These are phyloP conservation scores for Abeoforma whisleri DNA, from an alignment of 78 protist species.

Conservation along the genomic window DNA sequence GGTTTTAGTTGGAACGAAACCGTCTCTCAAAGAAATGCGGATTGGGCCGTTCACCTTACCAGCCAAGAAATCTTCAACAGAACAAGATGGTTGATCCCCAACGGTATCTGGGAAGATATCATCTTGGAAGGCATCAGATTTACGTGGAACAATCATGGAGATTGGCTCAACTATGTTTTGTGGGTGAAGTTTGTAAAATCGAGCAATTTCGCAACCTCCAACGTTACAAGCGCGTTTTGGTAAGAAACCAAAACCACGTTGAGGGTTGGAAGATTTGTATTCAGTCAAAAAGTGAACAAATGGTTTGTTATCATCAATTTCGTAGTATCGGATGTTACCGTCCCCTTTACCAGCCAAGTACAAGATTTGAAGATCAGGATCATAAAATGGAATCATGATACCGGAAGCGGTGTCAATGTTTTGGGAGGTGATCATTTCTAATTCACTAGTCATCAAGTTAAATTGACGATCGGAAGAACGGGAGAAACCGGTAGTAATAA, in stretches of 20 bases:
- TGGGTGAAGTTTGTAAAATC: constrained; percentile 70
- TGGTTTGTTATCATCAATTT: constrained; percentile 64
- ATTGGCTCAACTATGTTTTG: constrained; percentile 70
- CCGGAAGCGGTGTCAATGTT: constrained; percentile 77
- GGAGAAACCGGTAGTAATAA: constrained; percentile 80
- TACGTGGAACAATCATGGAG: constrained; percentile 78
- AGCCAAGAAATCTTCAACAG: constrained; percentile 68
- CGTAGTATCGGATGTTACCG: constrained; percentile 90
- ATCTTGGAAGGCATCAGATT: constrained; percentile 79
- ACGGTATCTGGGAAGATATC: constrained; percentile 82
- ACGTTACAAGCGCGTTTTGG: constrained; percentile 78
- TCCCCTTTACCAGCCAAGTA: constrained; percentile 94
- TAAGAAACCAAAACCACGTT: constrained; percentile 67
- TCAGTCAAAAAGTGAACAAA: constrained; percentile 62
- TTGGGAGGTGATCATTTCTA: constrained; percentile 51
- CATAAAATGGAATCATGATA: constrained; percentile 79
- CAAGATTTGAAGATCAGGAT: constrained; percentile 69
- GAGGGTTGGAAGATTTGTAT: constrained; percentile 71
- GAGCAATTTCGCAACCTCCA: constrained; percentile 67
- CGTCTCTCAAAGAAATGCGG: constrained; percentile 52
- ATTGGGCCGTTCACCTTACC: constrained; percentile 73
- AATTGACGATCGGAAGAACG: constrained; percentile 76
- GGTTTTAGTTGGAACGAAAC: constrained; percentile 53
- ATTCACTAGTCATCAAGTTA: constrained; percentile 57
- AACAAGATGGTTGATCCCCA: constrained; percentile 65